Evolutionary conservation across 163 green algal species (phyloP).

Genomic region (Prototheca cutis): DNA sequence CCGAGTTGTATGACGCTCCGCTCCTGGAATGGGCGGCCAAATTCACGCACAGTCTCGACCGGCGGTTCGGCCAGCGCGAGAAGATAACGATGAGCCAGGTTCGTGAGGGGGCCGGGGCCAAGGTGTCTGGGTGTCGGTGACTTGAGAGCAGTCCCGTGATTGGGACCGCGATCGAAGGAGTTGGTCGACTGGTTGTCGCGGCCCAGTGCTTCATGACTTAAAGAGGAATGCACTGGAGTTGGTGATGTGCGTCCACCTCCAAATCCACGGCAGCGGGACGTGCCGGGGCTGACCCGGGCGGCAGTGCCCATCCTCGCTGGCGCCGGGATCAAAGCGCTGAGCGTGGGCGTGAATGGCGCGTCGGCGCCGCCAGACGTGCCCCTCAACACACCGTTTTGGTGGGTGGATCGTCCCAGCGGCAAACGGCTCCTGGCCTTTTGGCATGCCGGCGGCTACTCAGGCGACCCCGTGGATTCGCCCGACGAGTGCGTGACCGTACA

Average conservation of each 20-base stretch:
- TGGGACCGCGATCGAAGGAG: no score
- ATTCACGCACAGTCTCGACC: constrained; percentile 36
- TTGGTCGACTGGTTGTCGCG: no score
- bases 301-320: constrained; percentile 34
- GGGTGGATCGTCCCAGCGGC: constrained; percentile 31
- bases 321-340: constrained; percentile 33
- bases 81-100: constrained; percentile 39
- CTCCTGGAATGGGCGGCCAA: constrained; percentile 35
- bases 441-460: constrained; percentile 31
- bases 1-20: constrained; percentile 40
- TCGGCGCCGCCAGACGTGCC: constrained; percentile 42
- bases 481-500: constrained; percentile 28
- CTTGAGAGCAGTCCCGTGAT: no score
- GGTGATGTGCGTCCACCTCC: no score
- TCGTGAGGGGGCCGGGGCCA: constrained; percentile 7
- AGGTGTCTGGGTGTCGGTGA: background rate
- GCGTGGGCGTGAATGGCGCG: constrained; percentile 41
- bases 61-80: constrained; percentile 19
- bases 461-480: constrained; percentile 25
- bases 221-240: no score
- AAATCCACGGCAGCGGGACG: constrained; percentile 45
- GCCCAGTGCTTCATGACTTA: no score
- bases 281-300: constrained; percentile 45
- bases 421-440: constrained; percentile 43
- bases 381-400: constrained; percentile 42